phyloP scores from a whole-genome alignment of 495 filamentous ascomycete species.

The Margaritispora aquatica region DNA sequence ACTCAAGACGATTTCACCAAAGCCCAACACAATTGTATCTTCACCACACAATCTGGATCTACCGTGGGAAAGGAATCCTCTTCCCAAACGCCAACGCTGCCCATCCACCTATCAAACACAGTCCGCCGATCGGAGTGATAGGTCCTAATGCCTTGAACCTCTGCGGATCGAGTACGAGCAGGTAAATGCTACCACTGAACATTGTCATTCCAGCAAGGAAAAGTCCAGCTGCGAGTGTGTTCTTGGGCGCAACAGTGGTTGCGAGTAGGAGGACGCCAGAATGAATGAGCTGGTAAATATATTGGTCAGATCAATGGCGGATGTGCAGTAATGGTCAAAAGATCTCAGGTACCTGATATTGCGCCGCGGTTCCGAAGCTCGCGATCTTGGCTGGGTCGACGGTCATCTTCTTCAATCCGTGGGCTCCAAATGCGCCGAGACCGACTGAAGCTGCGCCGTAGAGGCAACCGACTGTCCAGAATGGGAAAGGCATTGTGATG shows the following conservation, averaged over 20 bases:
- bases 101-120: constrained; percentile 53
- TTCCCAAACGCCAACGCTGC: constrained; percentile 35
- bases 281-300: constrained; percentile 44
- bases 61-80: constrained; percentile 23
- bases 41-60: not conserved
- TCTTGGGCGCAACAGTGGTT: constrained; percentile 35
- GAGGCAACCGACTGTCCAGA: constrained; percentile 53
- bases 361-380: constrained; percentile 52
- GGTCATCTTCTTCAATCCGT: constrained; percentile 52
- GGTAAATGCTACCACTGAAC: constrained; percentile 57
- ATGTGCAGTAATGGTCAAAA: not conserved
- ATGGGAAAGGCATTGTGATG: constrained; percentile 23
- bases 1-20: not conserved
- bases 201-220: constrained; percentile 40
- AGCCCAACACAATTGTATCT: not conserved
- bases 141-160: constrained; percentile 49
- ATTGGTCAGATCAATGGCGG: constrained; percentile 1
- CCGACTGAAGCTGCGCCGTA: constrained; percentile 52
- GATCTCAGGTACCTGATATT: constrained; percentile 50
- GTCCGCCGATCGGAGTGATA: constrained; percentile 53
- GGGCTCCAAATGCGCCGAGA: constrained; percentile 59
- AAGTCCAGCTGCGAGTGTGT: constrained; percentile 34
- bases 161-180: constrained; percentile 49
- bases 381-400: constrained; percentile 45
- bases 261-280: constrained; percentile 48